Evolutionary conservation across 2,329 filamentous ascomycete genomes (phyloP), one percentile per base, ranked within the genome.

Genomic region (Rugonectria rugulosa): DNA sequence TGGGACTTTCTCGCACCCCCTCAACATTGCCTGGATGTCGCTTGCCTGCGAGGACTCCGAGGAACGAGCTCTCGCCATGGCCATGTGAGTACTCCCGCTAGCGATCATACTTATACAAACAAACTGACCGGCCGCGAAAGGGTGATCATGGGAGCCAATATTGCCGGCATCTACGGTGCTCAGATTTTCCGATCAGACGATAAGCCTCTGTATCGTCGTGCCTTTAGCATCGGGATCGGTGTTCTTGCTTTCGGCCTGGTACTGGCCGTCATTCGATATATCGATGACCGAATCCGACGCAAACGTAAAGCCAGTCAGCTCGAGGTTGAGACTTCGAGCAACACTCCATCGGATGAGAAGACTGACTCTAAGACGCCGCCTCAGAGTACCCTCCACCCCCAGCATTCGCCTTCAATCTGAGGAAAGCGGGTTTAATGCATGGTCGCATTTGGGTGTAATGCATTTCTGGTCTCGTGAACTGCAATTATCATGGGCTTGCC

Each of bases 121-220:
- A 6, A 11, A 9, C 51, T 52, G 12, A 57, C 40, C 34, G 36
- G 27, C 10, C 1, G 36, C 44, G 26, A 41, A 20, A 79, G 77
- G 70, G 76, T 85, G 46, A 84, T 87, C 56, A 86, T 86, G 83
- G 80, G 81, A 17, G 84, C 82, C 42, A 87, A 87, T 60, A 82
- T 81, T 21, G 83, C 83, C 0, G 83, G 83, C 19, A 86, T 87
- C 46, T 83, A 84, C 50, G 84, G 84, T 4, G 82, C 82, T 0
- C 83, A 87, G 65, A 81, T 87, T 56, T 87, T 86, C 75, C 79
- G 79, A 19, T 60, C 70, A 0, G 80, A 84, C 47, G 81, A 85
- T 60, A 69, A 68, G 38, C 81, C 82, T 0, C 71, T 74, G 2
- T 85, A 85, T 65, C 76, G 77, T 3, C 76, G 79, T 14, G 81